Evolutionary conservation across 768 basidiomycete genomes (phyloP).

Genomic region (Suillus variegatus): DNA sequence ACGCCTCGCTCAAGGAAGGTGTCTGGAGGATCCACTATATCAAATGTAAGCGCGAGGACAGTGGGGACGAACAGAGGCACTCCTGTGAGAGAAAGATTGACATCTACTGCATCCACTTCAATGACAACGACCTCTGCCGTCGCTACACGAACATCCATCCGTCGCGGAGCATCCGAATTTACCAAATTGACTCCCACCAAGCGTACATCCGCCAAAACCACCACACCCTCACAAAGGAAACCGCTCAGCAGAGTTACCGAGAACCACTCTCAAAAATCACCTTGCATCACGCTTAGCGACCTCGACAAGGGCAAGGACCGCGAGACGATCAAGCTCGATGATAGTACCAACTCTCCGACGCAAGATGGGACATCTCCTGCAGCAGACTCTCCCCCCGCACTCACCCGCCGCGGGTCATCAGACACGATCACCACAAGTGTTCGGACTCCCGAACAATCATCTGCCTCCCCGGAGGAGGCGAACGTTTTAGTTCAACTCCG

Average conservation of each 20-base stretch:
- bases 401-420: conserved; percentile 24
- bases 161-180: conserved; percentile 24
- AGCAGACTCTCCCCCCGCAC: conserved; percentile 15
- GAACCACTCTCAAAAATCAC: conserved; percentile 8
- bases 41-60: conserved; percentile 31
- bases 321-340: not conserved
- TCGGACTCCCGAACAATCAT: conserved; percentile 23
- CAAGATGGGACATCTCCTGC: not conserved
- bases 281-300: conserved; percentile 2
- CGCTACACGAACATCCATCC: conserved; percentile 23
- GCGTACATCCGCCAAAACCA: not conserved
- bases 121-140: not conserved
- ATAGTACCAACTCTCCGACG: not conserved
- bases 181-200: conserved; percentile 23
- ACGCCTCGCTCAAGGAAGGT: conserved; percentile 34
- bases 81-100: conserved; percentile 20
- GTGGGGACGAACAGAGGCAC: conserved; percentile 25
- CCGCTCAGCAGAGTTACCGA: conserved; percentile 12
- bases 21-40: conserved; percentile 31
- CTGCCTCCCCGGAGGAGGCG: conserved; percentile 24
- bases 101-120: conserved; percentile 21
- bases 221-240: conserved; percentile 9
- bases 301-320: conserved; percentile 8
- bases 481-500: conserved; percentile 34
- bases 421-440: conserved; percentile 30